Evolutionary conservation across 352 stramenopile genomes (phyloP).

Genomic region (Pythium sp.): DNA sequence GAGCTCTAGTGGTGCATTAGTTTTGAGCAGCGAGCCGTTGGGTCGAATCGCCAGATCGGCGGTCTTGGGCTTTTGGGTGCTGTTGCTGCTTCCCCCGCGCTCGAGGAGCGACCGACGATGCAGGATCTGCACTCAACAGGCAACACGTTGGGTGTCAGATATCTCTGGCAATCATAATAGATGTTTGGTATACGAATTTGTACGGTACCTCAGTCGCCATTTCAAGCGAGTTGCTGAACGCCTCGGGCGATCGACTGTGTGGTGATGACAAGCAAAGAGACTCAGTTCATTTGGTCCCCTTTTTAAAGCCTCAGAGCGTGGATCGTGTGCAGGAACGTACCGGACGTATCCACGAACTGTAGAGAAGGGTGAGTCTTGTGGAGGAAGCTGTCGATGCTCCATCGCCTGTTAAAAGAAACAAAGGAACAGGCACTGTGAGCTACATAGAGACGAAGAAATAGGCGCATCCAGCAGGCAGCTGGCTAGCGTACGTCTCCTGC

Average conservation of each 20-base stretch:
- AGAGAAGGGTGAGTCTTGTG: constrained; percentile 26
- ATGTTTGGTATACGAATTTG: background rate
- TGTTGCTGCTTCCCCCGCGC: constrained; percentile 3
- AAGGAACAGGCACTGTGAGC: background rate
- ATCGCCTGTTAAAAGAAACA: constrained; percentile 9
- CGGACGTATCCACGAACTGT: constrained; percentile 50
- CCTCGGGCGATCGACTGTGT: constrained; percentile 12
- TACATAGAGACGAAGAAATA: background rate
- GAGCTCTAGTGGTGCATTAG: background rate
- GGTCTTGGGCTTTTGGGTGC: constrained; percentile 15
- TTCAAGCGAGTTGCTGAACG: constrained; percentile 11
- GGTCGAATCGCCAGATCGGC: constrained; percentile 7
- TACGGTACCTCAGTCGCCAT: constrained; percentile 7
- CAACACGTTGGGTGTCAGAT: background rate
- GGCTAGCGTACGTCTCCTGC: constrained; percentile 25
- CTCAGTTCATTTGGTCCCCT: background rate
- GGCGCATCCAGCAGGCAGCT: background rate
- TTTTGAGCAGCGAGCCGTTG: constrained; percentile 1
- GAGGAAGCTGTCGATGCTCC: constrained; percentile 14
- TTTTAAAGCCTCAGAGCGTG: background rate
- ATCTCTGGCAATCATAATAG: background rate
- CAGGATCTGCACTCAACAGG: background rate
- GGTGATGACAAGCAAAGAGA: background rate
- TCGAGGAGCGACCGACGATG: constrained; percentile 8
- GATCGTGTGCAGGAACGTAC: constrained; percentile 20